Conservation (phyloP, 257 asterid genomes). For the Avicennia marina region DNA sequence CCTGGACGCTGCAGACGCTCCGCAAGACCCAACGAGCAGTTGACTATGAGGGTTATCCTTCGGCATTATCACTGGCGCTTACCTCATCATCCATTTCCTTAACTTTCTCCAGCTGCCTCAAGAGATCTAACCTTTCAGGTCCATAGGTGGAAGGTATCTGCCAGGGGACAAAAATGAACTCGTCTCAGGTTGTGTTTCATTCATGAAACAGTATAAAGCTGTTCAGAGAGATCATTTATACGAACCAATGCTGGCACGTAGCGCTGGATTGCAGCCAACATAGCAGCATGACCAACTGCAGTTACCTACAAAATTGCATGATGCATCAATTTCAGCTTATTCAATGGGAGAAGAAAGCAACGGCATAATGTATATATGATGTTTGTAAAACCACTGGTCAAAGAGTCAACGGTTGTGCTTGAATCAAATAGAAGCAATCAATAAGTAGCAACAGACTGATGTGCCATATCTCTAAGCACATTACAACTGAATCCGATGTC, state of each 20-base stretch:
- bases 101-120: constrained; percentile 94
- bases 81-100: constrained; percentile 80
- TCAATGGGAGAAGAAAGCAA: constrained; percentile 7
- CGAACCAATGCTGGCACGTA: constrained; percentile 81
- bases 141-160: constrained; percentile 98
- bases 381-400: background rate
- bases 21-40: too few relatives aligned
- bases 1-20: too few relatives aligned
- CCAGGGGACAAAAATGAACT: constrained; percentile 18
- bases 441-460: too few relatives aligned
- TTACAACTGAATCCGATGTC: too few relatives aligned
- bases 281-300: constrained; percentile 97
- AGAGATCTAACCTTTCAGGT: constrained; percentile 73
- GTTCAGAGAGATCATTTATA: constrained; percentile 8
- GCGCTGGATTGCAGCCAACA: constrained; percentile 93
- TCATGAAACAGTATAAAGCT: background rate
- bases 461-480: too few relatives aligned
- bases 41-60: constrained; percentile 41
- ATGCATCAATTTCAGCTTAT: constrained; percentile 17
- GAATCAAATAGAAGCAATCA: too few relatives aligned
- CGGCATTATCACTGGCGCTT: constrained; percentile 39
- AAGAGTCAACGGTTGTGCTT: background rate
- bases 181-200: too few relatives aligned
- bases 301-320: constrained; percentile 61
- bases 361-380: background rate